Evolutionary conservation across 768 basidiomycete genomes (phyloP).

Genomic region (Leccinum rimulosum): DNA sequence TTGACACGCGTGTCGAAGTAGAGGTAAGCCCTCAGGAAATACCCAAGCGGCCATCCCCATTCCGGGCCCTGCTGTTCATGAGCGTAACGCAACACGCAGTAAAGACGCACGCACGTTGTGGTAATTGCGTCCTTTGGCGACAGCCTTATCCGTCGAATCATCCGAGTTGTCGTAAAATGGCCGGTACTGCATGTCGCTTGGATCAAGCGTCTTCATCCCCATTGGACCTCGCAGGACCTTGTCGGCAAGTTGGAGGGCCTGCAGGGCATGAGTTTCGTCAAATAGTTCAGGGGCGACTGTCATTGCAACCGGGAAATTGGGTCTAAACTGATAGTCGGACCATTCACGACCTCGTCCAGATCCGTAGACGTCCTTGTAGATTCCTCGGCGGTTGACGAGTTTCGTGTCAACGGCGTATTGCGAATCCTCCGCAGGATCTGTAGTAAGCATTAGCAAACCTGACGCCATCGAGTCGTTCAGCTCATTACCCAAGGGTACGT

Average conservation of each 20-base stretch:
- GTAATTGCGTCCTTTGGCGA: conserved; percentile 95
- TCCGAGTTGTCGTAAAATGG: conserved; percentile 93
- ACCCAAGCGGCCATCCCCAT: conserved; percentile 95
- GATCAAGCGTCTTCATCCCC: conserved; percentile 96
- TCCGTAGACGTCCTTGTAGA: conserved; percentile 98
- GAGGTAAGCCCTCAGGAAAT: conserved; percentile 91
- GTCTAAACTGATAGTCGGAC: conserved; percentile 95
- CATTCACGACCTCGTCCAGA: conserved; percentile 86
- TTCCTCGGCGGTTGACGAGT: conserved; percentile 85
- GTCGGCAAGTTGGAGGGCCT: conserved; percentile 78
- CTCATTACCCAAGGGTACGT: conserved; percentile 70
- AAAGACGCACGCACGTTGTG: conserved; percentile 60
- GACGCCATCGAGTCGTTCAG: not conserved
- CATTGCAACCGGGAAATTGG: conserved; percentile 96
- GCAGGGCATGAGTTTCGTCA: conserved; percentile 73
- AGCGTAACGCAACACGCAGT: conserved; percentile 6
- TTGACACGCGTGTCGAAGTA: conserved; percentile 78
- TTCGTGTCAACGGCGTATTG: conserved; percentile 66
- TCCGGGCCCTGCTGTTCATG: conserved; percentile 67
- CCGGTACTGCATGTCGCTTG: conserved; percentile 83
- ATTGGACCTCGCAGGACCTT: conserved; percentile 79
- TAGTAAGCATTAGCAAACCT: conserved; percentile 2
- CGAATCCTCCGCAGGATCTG: conserved; percentile 70
- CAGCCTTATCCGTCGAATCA: conserved; percentile 74
- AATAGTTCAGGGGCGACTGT: conserved; percentile 95